Base-by-base conservation (phyloP, 2,329 filamentous ascomycete genomes). In the Macrophomina phaseolina region DNA sequence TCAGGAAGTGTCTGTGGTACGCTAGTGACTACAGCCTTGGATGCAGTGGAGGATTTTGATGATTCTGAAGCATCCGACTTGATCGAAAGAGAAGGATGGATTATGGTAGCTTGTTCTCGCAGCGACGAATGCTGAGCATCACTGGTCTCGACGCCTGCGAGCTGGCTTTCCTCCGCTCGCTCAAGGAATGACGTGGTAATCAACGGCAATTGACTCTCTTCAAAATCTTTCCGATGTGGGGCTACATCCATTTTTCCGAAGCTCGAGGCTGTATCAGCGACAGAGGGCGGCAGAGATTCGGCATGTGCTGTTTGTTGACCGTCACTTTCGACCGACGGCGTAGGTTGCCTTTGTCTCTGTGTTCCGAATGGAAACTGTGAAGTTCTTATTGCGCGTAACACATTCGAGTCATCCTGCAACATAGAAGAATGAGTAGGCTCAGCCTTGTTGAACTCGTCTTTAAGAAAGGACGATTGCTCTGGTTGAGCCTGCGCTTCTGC, bases 341-440 rank as follows among this genome's bases (percentile, higher is more conserved):
- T 49, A 14, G 11, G 18, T n/a, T 48, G 23, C 4, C 38, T 14
- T 14, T 46, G 23, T 16, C 18, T 28, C 30, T 34, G 8, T 8
- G 18, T 40, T 16, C 18, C 51, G 16, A 45, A 66, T 7, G 34
- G 65, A 6, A 58, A 45, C 30, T 62, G 65, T 16, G 56, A 52
- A 14, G 65, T 62, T 32, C 48, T 34, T 36, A 66, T 51, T 3
- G 46, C 55, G 2, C 56, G 65, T 28, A 66, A 14, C n/a, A 66
- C 18, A 14, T 56, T 66, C 2, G 65, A 61, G n/a, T 66, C 65
- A n/a, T 66, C 65, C 16, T 34, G 16, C 12, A 66, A n/a, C 30
- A 66, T 62, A 1, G 65, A 66, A 8, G 65, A 66, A 30, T 48
- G 65, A 6, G 32, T 28, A 18, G 55, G 63, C 14, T 18, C 58